Evolutionary conservation across 108 stramenopile species (phyloP), one percentile per base, ranked within the genome.

Genomic region (Skeletonema marinoi): DNA sequence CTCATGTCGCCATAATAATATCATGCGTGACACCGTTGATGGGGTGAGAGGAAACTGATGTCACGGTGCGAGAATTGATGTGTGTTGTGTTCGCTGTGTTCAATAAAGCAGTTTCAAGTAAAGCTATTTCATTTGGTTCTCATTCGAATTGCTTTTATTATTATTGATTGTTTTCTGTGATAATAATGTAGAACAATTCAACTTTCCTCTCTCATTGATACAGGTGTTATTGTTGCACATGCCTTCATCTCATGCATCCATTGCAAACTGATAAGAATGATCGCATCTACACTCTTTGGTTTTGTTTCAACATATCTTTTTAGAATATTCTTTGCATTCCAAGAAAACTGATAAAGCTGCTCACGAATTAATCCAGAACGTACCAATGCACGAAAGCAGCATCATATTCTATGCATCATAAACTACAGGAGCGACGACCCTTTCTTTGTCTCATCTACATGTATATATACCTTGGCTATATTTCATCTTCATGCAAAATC

Each of bases 401-500:
- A 25, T 25, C 0, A 12, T 41, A 39, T 9, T 39, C 0, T 9
- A 39, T 9, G 6, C 38, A 16, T 46, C 44, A 44, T 44, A 44
- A n/a, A n/a, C 44, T n/a, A 5, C 3, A 46, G 16, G 16, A 46
- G 3, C 44, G 4, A 4, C 35, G 25, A 11, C 39, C 39, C 1
- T 12, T 41, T 41, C 39, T 41, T 41, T 41, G 50, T 51, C 10
- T 56, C 54, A 8, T 68, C 44, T 46, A 56, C 54, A 11, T 21
- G 8, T 14, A 51, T 41, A 54, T 19, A 10, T 51, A 3, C 48
- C 21, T 56, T 56, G 17, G 19, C 60, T 86, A 96, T 32, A 98
- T 87, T 84, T 98, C 98, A 86, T 99, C 98, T 71, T 98, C 98
- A 68, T 98, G 97, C 36, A 99, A 82, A 56, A 98, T 91, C 98